These are phyloP conservation scores for Cynanchum wilfordii DNA, from an alignment of 257 asterid genomes.

Conservation along the genomic window DNA sequence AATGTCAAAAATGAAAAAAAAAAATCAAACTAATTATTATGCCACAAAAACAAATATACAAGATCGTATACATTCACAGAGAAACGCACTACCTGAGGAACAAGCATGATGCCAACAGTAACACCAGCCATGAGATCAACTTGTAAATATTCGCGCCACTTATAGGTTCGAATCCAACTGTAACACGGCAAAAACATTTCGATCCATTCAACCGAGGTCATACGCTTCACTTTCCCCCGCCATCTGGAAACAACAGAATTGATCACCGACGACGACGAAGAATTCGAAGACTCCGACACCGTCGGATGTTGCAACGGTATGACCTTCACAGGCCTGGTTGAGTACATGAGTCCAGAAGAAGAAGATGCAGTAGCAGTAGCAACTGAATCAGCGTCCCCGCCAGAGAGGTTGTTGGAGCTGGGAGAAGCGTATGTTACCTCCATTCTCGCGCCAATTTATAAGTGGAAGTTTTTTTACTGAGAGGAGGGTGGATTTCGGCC, in stretches of 20 bases:
- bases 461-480: neutral
- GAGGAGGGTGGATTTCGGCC: neutral
- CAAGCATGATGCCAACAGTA: conserved; percentile 98
- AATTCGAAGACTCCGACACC: conserved; percentile 10
- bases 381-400: conserved; percentile 1
- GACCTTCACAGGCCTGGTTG: conserved; percentile 47
- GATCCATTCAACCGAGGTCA: conserved; percentile 78
- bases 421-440: conserved; percentile 59
- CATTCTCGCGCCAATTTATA: conserved; percentile 16
- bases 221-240: conserved; percentile 53
- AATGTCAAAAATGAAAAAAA: neutral
- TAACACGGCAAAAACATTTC: conserved; percentile 68
- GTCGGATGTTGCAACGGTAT: conserved; percentile 78
- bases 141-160: conserved; percentile 79
- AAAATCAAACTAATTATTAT: neutral
- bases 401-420: conserved; percentile 56
- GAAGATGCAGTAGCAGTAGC: conserved; percentile 13
- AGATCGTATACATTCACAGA: neutral
- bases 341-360: conserved; percentile 4
- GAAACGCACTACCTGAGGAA: conserved; percentile 67
- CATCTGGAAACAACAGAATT: conserved; percentile 36
- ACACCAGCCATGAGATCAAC: conserved; percentile 88
- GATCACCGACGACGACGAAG: conserved; percentile 8
- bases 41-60: neutral
- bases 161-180: conserved; percentile 87